These are phyloP conservation scores for Sisymbrium altissimum DNA, from an alignment of 345 rosid species.

Conservation along the genomic window DNA sequence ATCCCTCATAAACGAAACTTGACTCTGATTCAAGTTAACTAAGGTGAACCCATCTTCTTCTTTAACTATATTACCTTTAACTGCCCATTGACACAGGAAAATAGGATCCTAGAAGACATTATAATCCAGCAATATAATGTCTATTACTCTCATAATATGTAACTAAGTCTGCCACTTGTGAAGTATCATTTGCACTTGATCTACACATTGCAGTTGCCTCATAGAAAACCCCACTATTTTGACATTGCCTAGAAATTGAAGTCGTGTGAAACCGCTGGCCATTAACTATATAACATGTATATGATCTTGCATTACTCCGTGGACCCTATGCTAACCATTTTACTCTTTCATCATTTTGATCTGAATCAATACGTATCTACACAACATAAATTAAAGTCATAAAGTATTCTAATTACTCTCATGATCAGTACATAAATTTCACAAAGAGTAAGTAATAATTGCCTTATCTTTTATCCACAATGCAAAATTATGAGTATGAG, in stretches of 20 bases:
- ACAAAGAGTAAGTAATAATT: neutral
- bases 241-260: neutral
- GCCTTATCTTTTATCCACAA: neutral
- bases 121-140: neutral
- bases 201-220: neutral
- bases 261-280: neutral
- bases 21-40: neutral
- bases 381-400: too few relatives aligned
- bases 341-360: neutral
- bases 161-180: neutral
- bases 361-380: neutral
- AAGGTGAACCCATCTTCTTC: neutral
- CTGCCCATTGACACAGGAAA: neutral
- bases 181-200: neutral
- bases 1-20: neutral
- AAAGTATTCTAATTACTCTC: rapidly evolving
- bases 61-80: neutral
- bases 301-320: neutral
- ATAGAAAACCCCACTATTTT: neutral
- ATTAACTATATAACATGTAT: neutral
- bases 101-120: neutral
- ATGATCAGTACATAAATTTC: too few relatives aligned
- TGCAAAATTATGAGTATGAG: neutral
- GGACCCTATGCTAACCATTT: neutral
- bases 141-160: neutral